Evolutionary conservation across 2,329 filamentous ascomycete species (phyloP).

Genomic region (Ceratocystis eucalypticola): DNA sequence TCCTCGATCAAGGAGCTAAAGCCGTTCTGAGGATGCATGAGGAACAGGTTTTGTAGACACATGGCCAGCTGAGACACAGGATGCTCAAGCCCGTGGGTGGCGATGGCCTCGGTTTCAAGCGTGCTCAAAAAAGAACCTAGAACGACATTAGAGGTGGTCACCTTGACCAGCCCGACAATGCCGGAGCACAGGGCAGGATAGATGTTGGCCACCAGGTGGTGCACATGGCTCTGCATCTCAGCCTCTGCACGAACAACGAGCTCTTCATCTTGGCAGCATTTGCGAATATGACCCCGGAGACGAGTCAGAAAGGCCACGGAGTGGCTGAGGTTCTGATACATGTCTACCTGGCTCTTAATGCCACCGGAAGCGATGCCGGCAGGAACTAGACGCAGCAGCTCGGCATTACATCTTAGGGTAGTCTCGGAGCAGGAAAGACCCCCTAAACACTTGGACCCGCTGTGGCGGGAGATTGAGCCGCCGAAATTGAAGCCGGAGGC

Average conservation of each 20-base stretch:
- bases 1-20: neutral
- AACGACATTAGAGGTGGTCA: neutral
- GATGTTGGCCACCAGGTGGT: neutral
- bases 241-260: neutral
- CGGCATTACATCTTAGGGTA: neutral
- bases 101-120: neutral
- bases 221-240: neutral
- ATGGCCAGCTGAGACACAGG: neutral
- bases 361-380: neutral
- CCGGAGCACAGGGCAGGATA: neutral
- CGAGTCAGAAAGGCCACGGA: neutral
- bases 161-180: neutral
- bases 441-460: neutral
- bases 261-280: conserved; percentile 1
- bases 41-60: conserved; percentile 7
- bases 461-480: neutral
- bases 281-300: neutral
- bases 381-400: neutral
- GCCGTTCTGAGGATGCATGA: neutral
- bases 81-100: neutral
- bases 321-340: neutral
- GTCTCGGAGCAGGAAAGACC: neutral
- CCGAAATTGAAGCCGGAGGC: neutral
- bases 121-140: neutral
- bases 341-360: neutral